Evolutionary conservation across 176 grass and related monocot species (phyloP), one percentile per base, ranked within the genome.

Genomic region (Musa beccarii): DNA sequence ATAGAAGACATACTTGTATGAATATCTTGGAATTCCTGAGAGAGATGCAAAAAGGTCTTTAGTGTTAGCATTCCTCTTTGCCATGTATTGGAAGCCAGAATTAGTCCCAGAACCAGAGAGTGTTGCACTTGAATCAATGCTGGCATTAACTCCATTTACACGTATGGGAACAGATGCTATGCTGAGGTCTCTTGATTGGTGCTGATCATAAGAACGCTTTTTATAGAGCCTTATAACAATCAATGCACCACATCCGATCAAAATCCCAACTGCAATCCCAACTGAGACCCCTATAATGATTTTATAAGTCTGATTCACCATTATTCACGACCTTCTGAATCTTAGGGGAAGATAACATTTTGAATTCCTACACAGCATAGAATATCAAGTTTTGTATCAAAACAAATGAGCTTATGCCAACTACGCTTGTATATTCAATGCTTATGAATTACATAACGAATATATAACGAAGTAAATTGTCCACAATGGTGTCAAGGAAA

Each of bases 1-100:
- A 62, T 19, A 53, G 26, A 59, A 16, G 8, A 22, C 86, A 77
- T 94, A 99, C 95, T 88, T 99, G 82, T 94, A 88, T 21, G 84
- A 82, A 73, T 99, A 99, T 78, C 89, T 91, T 15, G 91, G 95
- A 79, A 94, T 99, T 71, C 88, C 84, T 57, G 88, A 99, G 25
- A 81, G 78, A 67, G 86, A 88, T 9, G 83, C 13, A 43, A 73
- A 57, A n/a, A 81, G 49, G 43, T 91, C 85, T 68, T 67, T 79
- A 49, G 62, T 62, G 3, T 64, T 50, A 62, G 52, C 64, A 23
- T 83, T 80, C 64, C 11, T 78, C 16, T 72, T 80, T 55, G 1
- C 19, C 54, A 14, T 72, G 25, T 57, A 21, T 50, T 76, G 28
- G 23, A 64, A 29, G 17, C 70, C 66, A 56, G 24, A 53, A 19